Conservation (phyloP, 2,329 filamentous ascomycete species). For the Clarireedia monteithiana region DNA sequence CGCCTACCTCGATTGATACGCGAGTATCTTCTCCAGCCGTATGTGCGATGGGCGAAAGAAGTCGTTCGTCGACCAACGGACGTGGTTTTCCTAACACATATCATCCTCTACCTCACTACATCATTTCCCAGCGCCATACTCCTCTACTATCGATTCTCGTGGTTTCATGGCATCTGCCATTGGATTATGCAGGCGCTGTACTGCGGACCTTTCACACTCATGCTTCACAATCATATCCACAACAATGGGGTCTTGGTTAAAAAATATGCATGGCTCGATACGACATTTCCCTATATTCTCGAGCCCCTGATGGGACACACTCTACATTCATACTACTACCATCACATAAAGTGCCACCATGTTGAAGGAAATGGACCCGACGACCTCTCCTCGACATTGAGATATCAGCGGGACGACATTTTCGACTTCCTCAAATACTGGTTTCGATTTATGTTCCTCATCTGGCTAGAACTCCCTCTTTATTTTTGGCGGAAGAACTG, state of each 20-base stretch:
- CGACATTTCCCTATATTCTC: constrained; percentile 61
- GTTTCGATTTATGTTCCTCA: constrained; percentile 62
- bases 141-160: constrained; percentile 60
- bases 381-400: constrained; percentile 68
- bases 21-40: constrained; percentile 10
- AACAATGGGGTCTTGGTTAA: constrained; percentile 59
- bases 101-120: constrained; percentile 63
- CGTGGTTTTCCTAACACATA: constrained; percentile 70
- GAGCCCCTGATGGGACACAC: constrained; percentile 77
- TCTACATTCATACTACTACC: constrained; percentile 80
- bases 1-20: constrained; percentile 12
- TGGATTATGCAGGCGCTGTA: constrained; percentile 59
- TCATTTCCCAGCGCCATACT: constrained; percentile 60
- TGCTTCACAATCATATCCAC: constrained; percentile 83
- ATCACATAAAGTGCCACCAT: constrained; percentile 81
- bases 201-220: constrained; percentile 66
- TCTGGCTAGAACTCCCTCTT: constrained; percentile 67
- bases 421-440: constrained; percentile 64
- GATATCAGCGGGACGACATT: constrained; percentile 64
- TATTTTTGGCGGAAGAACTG: constrained; percentile 66
- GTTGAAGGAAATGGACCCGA: constrained; percentile 73
- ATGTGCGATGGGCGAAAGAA: constrained; percentile 17
- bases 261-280: constrained; percentile 49
- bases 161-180: constrained; percentile 59
- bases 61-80: constrained; percentile 39